phyloP scores from a whole-genome alignment of 352 stramenopile genomes.

The Pythium scleroteichum region DNA sequence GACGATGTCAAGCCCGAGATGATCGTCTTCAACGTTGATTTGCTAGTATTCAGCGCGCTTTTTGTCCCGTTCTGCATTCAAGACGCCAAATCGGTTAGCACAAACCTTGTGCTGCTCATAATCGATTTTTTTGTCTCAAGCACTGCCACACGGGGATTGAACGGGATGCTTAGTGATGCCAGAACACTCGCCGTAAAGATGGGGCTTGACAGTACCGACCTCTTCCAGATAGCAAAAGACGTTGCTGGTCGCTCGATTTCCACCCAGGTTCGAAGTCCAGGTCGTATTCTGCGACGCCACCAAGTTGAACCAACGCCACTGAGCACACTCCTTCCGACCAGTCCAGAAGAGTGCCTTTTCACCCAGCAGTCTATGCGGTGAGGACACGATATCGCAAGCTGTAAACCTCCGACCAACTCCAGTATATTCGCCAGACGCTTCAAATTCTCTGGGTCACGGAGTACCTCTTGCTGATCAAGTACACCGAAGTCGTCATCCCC shows the following conservation, averaged over 20 bases:
- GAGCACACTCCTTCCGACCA: too few species aligned
- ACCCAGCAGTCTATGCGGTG: too few species aligned
- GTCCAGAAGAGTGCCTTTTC: too few species aligned
- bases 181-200: background rate
- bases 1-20: slow-evolving; percentile 17
- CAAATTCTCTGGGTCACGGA: slow-evolving; percentile 34
- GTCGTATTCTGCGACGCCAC: too few species aligned
- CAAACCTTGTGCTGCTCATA: slow-evolving; percentile 27
- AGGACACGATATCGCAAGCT: too few species aligned
- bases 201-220: background rate
- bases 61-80: slow-evolving; percentile 50
- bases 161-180: slow-evolving; percentile 1
- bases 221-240: background rate
- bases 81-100: slow-evolving; percentile 33
- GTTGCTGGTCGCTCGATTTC: too few species aligned
- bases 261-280: too few species aligned
- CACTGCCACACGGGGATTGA: background rate
- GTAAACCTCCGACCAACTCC: slow-evolving; percentile 4
- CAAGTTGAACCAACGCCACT: too few species aligned
- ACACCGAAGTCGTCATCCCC: slow-evolving; percentile 35
- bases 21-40: slow-evolving; percentile 32
- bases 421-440: slow-evolving; percentile 26
- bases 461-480: slow-evolving; percentile 36
- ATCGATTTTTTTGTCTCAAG: background rate
- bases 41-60: slow-evolving; percentile 32